phyloP scores from a whole-genome alignment of 1,284 basidiomycete species.

The Leccinum pallidistipes region DNA sequence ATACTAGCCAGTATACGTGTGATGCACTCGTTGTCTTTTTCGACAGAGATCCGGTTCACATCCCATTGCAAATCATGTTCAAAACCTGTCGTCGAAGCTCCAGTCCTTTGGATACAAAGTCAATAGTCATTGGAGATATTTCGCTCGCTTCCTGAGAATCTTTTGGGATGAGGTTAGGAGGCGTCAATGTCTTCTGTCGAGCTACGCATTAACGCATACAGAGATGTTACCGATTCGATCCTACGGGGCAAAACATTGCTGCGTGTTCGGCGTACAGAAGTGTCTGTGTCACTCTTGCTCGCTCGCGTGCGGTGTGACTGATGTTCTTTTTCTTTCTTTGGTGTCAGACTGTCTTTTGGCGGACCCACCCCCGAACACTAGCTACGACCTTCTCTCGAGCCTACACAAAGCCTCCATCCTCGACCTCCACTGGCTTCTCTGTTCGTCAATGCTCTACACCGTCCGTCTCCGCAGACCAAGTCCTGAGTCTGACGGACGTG shows the following conservation, averaged over 20 bases:
- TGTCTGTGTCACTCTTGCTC: slow-evolving; percentile 51
- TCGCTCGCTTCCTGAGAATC: too few species aligned
- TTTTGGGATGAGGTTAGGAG: too few species aligned
- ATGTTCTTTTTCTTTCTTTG: not conserved
- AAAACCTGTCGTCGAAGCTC: too few species aligned
- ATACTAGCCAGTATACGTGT: too few species aligned
- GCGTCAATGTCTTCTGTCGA: too few species aligned
- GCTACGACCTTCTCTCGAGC: slow-evolving; percentile 75
- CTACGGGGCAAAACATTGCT: slow-evolving; percentile 79
- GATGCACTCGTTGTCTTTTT: too few species aligned
- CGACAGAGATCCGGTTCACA: too few species aligned
- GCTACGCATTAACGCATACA: too few species aligned
- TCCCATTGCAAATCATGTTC: too few species aligned
- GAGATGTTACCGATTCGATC: slow-evolving; percentile 57
- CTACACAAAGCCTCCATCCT: slow-evolving; percentile 78
- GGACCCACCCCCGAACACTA: slow-evolving; percentile 80
- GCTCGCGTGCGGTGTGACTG: not conserved
- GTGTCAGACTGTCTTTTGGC: slow-evolving; percentile 62
- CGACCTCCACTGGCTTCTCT: slow-evolving; percentile 81
- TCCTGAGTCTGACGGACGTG: slow-evolving; percentile 71
- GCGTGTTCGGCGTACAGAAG: slow-evolving; percentile 78
- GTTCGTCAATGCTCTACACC: slow-evolving; percentile 69
- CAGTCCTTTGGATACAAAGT: too few species aligned
- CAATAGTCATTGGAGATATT: too few species aligned
- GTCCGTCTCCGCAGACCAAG: slow-evolving; percentile 87